Evolutionary conservation across 352 stramenopile species (phyloP).

Genomic region (Pythium rishiriense): DNA sequence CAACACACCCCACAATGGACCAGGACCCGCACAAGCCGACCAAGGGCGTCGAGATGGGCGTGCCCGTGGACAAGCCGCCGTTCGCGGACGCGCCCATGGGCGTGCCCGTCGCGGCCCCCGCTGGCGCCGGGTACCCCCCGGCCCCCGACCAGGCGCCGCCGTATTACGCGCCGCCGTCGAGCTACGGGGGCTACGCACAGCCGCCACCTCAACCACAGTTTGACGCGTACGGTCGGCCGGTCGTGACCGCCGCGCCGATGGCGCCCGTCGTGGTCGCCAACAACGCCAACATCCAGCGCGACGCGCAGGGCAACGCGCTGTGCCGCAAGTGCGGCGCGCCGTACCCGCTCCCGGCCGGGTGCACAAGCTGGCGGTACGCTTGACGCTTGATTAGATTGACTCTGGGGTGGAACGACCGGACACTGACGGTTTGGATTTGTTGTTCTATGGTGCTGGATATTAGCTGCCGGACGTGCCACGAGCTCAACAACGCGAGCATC

Average conservation of each 20-base stretch:
- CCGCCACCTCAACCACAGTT: constrained; percentile 27
- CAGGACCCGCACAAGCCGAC: constrained; percentile 24
- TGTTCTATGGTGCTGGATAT: too few species aligned
- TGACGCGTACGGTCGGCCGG: constrained; percentile 48
- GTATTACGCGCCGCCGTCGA: constrained; percentile 13
- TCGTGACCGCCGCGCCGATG: constrained; percentile 44
- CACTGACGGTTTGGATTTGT: too few species aligned
- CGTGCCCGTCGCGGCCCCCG: constrained; percentile 29
- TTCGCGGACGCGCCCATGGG: constrained; percentile 29
- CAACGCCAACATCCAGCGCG: constrained; percentile 66
- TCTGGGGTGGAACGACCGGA: too few species aligned
- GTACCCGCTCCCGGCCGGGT: constrained; percentile 66
- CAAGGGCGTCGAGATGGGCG: constrained; percentile 29
- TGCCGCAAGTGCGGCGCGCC: constrained; percentile 71
- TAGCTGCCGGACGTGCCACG: constrained; percentile 65
- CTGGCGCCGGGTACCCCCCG: constrained; percentile 1
- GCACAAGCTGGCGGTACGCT: constrained; percentile 62
- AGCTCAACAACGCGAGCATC: constrained; percentile 79
- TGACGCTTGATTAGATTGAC: not conserved
- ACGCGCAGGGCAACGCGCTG: constrained; percentile 69
- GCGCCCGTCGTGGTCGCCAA: constrained; percentile 45
- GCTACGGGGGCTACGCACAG: constrained; percentile 2
- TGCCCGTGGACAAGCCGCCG: constrained; percentile 25
- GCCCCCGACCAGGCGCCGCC: not conserved
- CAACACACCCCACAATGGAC: constrained; percentile 15